Base-by-base conservation (phyloP, 148 eudicot species). In the Bassia scoparia region DNA sequence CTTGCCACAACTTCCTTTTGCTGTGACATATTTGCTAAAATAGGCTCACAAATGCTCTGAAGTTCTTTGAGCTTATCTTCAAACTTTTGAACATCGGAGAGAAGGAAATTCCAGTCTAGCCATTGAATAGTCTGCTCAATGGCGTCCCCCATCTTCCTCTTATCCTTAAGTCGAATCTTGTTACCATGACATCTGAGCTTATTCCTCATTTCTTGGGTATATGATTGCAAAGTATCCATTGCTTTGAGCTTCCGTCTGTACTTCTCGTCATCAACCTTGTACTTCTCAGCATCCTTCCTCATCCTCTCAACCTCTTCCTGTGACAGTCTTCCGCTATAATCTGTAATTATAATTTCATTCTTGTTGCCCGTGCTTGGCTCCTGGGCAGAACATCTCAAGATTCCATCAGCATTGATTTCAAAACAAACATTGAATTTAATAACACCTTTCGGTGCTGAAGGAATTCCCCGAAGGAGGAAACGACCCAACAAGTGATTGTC, bases 401-500 rank as follows among this genome's bases (percentile, higher is more conserved):
- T 75, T 7, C 78, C 71, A n/a, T 68, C 13, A 27, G n/a, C 64
- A 35, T 55, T 67, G 7, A 75, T 75, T 7, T 68, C 56, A 12
- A 67, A 67, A 14, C 43, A 55, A 13, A 0, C 24, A 21, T 49
- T 52, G 7, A 67, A 0, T 14, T 38, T 21, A 7, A 55, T 12
- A 20, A 41, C 72, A 24, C 67, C 67, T 31, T 43, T 26, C 0
- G 78, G 78, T 6, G 67, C 67, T 30, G 26, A 73, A 58, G 72
- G 64, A 7, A 75, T 43, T 1, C 58, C 73, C 1, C 1, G 13
- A 7, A 75, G 67, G 0, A 0, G 6, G 46, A 67, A 68, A 1
- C 0, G 0, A 46, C 78, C 78, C 72, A 75, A 23, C 20, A 75
- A 58, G 67, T 75, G 14, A 18, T 75, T 75, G 43, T 75, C 78